A percentile compares a stretch with the other conserved stretches of the same genome.
Conservation (phyloP, 352 stramenopile genomes). For the Globisporangium nunn region DNA sequence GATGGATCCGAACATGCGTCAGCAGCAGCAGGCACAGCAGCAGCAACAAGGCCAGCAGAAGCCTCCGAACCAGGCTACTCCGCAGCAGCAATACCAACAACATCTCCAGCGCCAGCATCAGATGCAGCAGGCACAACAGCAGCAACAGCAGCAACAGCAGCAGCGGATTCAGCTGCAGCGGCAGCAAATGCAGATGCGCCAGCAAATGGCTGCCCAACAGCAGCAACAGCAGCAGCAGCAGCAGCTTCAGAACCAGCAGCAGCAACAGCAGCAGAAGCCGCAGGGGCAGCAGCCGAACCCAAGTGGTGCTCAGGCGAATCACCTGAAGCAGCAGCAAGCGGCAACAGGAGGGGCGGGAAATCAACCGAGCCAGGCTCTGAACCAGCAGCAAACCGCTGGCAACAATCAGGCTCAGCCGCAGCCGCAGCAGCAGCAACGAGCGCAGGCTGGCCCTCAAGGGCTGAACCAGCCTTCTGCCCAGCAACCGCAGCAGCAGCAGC, state of each 20-base stretch:
- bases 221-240: conserved; percentile 45
- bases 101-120: conserved; percentile 56
- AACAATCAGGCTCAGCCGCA: conserved; percentile 14
- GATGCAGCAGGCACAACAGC: conserved; percentile 33
- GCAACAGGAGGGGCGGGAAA: conserved; percentile 8
- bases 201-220: conserved; percentile 40
- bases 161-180: conserved; percentile 38
- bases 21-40: conserved; percentile 21
- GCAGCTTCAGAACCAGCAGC: conserved; percentile 23
- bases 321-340: conserved; percentile 12
- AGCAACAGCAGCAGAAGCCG: conserved; percentile 36
- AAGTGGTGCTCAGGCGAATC: conserved; percentile 6
- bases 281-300: conserved; percentile 24
- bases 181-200: conserved; percentile 34
- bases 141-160: conserved; percentile 26
- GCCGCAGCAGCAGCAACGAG: conserved; percentile 10
- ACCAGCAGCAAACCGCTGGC: conserved; percentile 17
- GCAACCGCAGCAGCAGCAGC: conserved; percentile 17
- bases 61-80: conserved; percentile 5
- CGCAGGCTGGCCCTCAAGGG: conserved; percentile 3
- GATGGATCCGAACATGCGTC: conserved; percentile 22
- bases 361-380: conserved; percentile 19
- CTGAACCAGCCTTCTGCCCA: conserved; percentile 16
- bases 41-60: conserved; percentile 17
- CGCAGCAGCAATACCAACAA: conserved; percentile 43